A percentile compares a stretch with the other conserved stretches of the same genome.
Evolutionary conservation across 345 rosid genomes (phyloP).

Genomic region (Reutealis trisperma): DNA sequence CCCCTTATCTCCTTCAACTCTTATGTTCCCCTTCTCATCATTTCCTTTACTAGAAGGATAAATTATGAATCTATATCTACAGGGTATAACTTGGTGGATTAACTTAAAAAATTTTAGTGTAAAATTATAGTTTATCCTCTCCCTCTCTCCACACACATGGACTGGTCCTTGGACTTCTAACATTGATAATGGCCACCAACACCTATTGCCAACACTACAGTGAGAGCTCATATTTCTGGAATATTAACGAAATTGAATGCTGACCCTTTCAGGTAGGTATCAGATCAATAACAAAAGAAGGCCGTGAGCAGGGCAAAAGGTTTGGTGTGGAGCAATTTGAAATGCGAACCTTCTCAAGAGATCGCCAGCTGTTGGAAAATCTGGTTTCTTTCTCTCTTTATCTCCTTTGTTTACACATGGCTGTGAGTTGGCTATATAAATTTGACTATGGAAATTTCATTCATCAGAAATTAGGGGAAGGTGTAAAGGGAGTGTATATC

Average conservation of each 20-base stretch:
- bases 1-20: background rate
- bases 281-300: slow-evolving; percentile 87
- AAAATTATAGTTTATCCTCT: background rate
- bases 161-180: background rate
- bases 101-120: background rate
- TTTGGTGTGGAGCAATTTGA: slow-evolving; percentile 95
- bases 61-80: background rate
- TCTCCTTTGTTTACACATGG: background rate
- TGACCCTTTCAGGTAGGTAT: slow-evolving; percentile 72
- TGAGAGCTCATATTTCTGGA: slow-evolving; percentile 6
- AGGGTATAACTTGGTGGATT: background rate
- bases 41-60: background rate
- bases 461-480: slow-evolving; percentile 93
- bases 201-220: background rate
- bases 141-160: background rate
- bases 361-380: slow-evolving; percentile 70
- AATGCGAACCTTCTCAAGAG: slow-evolving; percentile 90
- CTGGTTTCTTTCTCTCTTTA: slow-evolving; percentile 50
- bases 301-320: slow-evolving; percentile 87
- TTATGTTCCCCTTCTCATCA: background rate
- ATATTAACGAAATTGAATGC: background rate
- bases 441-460: background rate
- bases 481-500: slow-evolving; percentile 90
- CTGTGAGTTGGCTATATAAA: background rate
- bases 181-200: background rate